Evolutionary conservation across 2,329 filamentous ascomycete species (phyloP), one percentile per base, ranked within the genome.

Genomic region (Hypoxylon sp.): DNA sequence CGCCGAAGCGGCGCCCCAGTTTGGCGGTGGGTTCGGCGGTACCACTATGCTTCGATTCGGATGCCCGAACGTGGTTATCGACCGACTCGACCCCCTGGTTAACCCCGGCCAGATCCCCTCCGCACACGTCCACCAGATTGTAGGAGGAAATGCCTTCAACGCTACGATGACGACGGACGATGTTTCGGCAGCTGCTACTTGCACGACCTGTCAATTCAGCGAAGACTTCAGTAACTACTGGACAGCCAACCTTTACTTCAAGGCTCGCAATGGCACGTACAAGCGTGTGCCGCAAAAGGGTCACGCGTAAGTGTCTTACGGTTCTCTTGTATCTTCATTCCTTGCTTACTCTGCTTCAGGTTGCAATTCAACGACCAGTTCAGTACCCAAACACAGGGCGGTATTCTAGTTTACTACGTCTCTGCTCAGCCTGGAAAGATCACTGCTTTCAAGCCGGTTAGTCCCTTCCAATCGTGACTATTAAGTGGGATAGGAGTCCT

Each of bases 81-180:
- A 80, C 69, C 73, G 78, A 0, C 71, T 79, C 27, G 78, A 79
- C 66, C 78, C 78, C 3, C 73, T 80, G 6, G 78, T 80, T 48
- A 79, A 79, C 72, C 78, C 78, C 4, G 87, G 86, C 3, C 60
- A 70, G 13, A 80, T 86, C 46, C 84, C 87, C 3, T 83, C 86
- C 4, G 77, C 79, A 5, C 87, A 89, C 76, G 81, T 87, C 7
- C 88, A 89, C 74, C 86, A 85, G 54, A 85, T 89, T 62, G 83
- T 86, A 62, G 87, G 88, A 58, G 81, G 81, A 7, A 81, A 83
- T 67, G 78, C 78, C 1, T 83, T 83, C 78, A 83, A 83, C 67
- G 78, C 79, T 1, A 77, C 80, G 39, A 83, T 83, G 81, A 78
- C 78, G 17, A 77, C 77, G 13, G 74, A 72, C 44, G 77, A 80